Percentiles rank a stretch among this genome's conserved stretches.
Conservation (phyloP, 179 eudicot species). For the Spinacia oleracea region DNA sequence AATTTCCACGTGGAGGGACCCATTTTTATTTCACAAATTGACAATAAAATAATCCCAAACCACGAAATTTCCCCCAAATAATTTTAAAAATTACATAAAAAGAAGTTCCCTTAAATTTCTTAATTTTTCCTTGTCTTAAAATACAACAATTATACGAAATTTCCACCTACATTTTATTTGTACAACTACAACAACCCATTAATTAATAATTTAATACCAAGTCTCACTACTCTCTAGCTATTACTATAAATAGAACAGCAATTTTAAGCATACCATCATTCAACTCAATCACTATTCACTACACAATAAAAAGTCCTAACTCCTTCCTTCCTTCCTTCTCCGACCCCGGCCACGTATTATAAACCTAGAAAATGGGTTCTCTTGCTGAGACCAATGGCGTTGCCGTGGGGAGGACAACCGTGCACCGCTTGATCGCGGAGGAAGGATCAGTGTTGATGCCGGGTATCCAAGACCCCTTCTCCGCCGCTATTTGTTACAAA, state of each 20-base stretch:
- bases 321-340: background rate
- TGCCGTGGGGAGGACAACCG: slow-evolving; percentile 15
- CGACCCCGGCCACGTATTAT: no score
- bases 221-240: background rate
- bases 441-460: slow-evolving; percentile 36
- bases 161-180: background rate
- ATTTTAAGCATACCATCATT: background rate
- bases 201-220: no score
- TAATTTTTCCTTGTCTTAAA: background rate
- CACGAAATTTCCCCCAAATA: background rate
- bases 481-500: slow-evolving; percentile 41
- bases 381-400: background rate
- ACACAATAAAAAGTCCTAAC: background rate
- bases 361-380: slow-evolving; percentile 15
- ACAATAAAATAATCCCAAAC: slow-evolving; percentile 2
- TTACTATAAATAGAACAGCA: slow-evolving; percentile 18
- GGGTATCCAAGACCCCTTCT: slow-evolving; percentile 43
- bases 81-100: background rate
- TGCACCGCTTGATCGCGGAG: slow-evolving; percentile 39
- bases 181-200: background rate
- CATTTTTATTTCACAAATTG: background rate
- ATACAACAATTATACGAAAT: background rate
- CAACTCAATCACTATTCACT: background rate
- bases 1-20: slow-evolving; percentile 10
- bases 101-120: background rate